These are phyloP conservation scores for Monosporascus sp. DNA, from an alignment of 2,329 filamentous ascomycete genomes.

Conservation along the genomic window DNA sequence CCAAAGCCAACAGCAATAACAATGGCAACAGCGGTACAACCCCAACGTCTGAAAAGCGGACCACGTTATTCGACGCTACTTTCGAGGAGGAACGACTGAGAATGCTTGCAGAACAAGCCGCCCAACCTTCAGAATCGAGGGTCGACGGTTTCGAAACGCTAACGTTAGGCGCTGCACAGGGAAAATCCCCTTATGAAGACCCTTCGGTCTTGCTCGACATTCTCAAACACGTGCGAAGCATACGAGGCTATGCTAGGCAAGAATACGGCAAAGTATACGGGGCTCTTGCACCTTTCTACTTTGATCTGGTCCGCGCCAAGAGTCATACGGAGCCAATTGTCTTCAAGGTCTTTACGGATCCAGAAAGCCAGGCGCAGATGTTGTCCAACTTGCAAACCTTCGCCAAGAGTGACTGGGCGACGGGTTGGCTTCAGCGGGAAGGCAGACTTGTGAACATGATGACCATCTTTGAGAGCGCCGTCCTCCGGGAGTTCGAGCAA, in stretches of 20 bases:
- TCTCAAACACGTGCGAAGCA: constrained; percentile 67
- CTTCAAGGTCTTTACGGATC: constrained; percentile 82
- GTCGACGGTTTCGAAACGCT: constrained; percentile 78
- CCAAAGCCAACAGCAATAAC: background rate
- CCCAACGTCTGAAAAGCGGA: constrained; percentile 29
- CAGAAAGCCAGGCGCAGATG: constrained; percentile 87
- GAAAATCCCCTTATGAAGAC: constrained; percentile 48
- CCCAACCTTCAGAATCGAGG: constrained; percentile 21
- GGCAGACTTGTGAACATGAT: constrained; percentile 71
- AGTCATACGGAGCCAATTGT: constrained; percentile 76
- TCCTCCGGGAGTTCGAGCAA: constrained; percentile 86
- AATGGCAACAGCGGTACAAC: constrained; percentile 15
- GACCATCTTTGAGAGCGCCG: constrained; percentile 83
- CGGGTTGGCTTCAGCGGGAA: constrained; percentile 67
- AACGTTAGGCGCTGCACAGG: constrained; percentile 43
- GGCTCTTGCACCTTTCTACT: constrained; percentile 84
- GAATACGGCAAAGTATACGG: constrained; percentile 90
- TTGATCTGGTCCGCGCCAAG: constrained; percentile 67
- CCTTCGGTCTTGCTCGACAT: constrained; percentile 63
- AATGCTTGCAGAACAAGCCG: constrained; percentile 30
- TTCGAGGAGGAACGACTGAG: constrained; percentile 58
- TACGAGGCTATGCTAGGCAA: constrained; percentile 78
- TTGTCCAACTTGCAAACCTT: constrained; percentile 76
- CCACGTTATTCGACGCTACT: constrained; percentile 70
- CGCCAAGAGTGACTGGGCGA: constrained; percentile 71